Evolutionary conservation across 148 eudicot species (phyloP).

Genomic region (Pharnaceum exiguum): DNA sequence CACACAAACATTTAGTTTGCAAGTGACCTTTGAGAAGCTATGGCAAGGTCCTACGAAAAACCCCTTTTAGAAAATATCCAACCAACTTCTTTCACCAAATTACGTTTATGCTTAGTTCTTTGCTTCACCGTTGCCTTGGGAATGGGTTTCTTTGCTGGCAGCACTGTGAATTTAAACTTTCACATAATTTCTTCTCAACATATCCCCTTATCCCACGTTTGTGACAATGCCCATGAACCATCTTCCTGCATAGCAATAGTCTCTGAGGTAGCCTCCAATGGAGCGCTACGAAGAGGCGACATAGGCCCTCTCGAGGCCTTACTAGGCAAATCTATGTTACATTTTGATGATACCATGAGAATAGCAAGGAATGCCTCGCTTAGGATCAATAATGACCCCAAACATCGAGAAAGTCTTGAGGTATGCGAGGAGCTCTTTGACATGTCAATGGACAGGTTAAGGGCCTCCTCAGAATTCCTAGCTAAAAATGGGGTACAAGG

Average conservation of each 20-base stretch:
- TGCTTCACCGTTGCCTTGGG: background rate
- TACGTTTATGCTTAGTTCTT: slow-evolving; percentile 3
- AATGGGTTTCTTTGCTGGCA: background rate
- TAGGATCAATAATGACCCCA: slow-evolving; percentile 15
- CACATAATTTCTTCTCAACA: background rate
- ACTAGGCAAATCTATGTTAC: background rate
- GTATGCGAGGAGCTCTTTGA: slow-evolving; percentile 41
- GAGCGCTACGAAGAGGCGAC: background rate
- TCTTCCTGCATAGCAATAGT: slow-evolving; percentile 6
- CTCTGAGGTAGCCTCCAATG: slow-evolving; percentile 8
- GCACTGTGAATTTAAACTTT: background rate
- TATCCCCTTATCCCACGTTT: background rate
- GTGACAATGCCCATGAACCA: slow-evolving; percentile 17
- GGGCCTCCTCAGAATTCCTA: slow-evolving; percentile 22
- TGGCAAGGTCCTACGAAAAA: slow-evolving; percentile 1
- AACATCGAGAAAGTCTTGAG: slow-evolving; percentile 19
- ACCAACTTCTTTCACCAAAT: slow-evolving; percentile 4
- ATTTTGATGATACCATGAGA: background rate
- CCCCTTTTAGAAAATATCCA: background rate
- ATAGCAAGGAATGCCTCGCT: background rate
- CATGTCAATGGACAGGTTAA: slow-evolving; percentile 23
- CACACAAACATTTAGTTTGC: too few relatives aligned
- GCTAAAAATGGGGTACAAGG: background rate
- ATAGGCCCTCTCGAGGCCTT: background rate
- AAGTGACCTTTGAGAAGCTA: too few relatives aligned